phyloP scores from a whole-genome alignment of 257 asterid species.

The Osmanthus fragrans region DNA sequence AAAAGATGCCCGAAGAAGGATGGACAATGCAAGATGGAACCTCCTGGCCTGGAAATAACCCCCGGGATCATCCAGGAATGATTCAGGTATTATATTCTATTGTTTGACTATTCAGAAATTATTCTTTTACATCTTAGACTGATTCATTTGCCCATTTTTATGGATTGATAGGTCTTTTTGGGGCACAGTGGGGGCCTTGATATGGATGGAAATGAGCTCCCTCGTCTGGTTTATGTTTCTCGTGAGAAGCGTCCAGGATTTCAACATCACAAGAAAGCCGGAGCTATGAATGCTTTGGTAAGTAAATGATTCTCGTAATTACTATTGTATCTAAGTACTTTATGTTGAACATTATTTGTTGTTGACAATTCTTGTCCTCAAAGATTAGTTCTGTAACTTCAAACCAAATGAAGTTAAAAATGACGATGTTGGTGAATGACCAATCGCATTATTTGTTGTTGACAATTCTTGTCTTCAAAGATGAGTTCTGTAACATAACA shows the following conservation, averaged over 20 bases:
- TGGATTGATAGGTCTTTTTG: neutral
- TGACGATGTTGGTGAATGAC: neutral
- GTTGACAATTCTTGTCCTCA: neutral
- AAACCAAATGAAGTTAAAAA: neutral
- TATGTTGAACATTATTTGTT: neutral
- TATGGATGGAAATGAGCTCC: neutral
- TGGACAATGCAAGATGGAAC: constrained; percentile 55
- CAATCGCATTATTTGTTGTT: too few species aligned
- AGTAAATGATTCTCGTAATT: neutral
- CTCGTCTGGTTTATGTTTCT: constrained; percentile 58
- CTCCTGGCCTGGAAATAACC: constrained; percentile 49
- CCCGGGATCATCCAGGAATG: constrained; percentile 61
- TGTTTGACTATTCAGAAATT: neutral
- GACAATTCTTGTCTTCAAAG: too few species aligned
- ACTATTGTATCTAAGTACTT: neutral
- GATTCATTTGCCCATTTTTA: neutral
- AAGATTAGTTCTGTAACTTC: neutral
- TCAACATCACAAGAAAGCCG: constrained; percentile 98
- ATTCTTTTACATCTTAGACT: neutral
- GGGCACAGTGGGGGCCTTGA: neutral
- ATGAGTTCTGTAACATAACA: too few species aligned
- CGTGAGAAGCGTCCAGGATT: constrained; percentile 99
- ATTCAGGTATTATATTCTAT: constrained; percentile 30
- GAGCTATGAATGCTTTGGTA: constrained; percentile 71
- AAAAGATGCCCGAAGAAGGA: constrained; percentile 53